Conservation (phyloP, 257 asterid species). For the Rhazya stricta region DNA sequence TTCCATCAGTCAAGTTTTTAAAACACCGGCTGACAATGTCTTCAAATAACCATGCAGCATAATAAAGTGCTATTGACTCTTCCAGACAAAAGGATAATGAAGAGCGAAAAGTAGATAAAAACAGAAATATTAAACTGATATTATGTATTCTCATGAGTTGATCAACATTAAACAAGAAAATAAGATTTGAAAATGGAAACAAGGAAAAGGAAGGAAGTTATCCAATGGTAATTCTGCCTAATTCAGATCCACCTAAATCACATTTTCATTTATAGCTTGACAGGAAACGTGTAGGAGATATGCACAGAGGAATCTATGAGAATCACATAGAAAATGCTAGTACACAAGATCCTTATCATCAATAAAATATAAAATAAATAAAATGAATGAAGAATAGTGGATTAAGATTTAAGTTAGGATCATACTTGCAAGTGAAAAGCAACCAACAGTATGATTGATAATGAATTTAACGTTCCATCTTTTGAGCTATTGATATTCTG, state of each 20-base stretch:
- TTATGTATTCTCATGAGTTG: background rate
- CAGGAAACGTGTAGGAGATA: background rate
- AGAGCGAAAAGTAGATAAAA: background rate
- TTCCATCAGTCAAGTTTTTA: background rate
- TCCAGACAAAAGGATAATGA: background rate
- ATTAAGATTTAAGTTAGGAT: constrained; percentile 6
- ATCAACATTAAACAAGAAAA: background rate
- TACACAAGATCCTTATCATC: background rate
- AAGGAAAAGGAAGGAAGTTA: too few species aligned
- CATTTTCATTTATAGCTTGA: background rate
- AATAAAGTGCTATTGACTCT: background rate
- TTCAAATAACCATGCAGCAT: background rate
- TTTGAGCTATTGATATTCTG: constrained; percentile 76
- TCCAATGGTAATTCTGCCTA: background rate
- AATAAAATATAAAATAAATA: background rate
- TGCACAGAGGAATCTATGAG: too few species aligned
- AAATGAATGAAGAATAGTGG: background rate
- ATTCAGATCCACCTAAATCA: background rate
- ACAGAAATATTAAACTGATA: background rate
- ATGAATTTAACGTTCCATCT: constrained; percentile 79
- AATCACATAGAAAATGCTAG: background rate
- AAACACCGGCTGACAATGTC: background rate
- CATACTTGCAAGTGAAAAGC: constrained; percentile 94
- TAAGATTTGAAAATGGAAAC: background rate
- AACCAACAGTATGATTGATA: constrained; percentile 72